Percentiles rank a stretch among this genome's conserved stretches.
phyloP scores from a whole-genome alignment of 2,329 filamentous ascomycete genomes.

The Alternaria ventricosa region DNA sequence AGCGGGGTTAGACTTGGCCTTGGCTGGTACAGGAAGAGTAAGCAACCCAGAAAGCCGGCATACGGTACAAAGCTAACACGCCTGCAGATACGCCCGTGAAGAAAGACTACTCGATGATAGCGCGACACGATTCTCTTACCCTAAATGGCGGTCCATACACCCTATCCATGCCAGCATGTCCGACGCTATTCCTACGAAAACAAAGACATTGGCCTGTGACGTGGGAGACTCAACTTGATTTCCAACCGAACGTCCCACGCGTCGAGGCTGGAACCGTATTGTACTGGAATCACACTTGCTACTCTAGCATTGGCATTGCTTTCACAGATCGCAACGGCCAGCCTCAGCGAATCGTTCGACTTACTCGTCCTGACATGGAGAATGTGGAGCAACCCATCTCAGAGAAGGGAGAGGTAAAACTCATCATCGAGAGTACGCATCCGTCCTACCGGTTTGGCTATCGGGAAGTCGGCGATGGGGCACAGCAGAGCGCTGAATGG shows the following conservation, averaged over 20 bases:
- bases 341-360: constrained; percentile 4
- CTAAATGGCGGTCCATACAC: constrained; percentile 61
- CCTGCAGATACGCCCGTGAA: constrained; percentile 57
- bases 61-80: constrained; percentile 45
- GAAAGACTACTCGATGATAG: constrained; percentile 55
- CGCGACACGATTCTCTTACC: constrained; percentile 54
- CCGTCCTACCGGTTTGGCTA: constrained; percentile 36
- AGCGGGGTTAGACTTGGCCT: constrained; percentile 6
- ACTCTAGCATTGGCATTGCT: constrained; percentile 52
- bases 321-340: background rate
- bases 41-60: constrained; percentile 27
- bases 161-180: constrained; percentile 58
- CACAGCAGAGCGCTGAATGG: constrained; percentile 2
- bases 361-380: constrained; percentile 8
- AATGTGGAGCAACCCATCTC: constrained; percentile 19
- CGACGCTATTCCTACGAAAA: constrained; percentile 62
- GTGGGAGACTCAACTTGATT: constrained; percentile 56
- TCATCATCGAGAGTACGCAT: constrained; percentile 7
- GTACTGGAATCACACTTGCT: constrained; percentile 61
- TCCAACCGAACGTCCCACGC: constrained; percentile 51
- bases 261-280: constrained; percentile 62
- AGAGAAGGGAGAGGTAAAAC: constrained; percentile 28
- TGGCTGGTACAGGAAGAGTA: constrained; percentile 25
- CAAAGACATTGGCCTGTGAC: constrained; percentile 55
- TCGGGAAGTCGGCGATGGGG: background rate